These are phyloP conservation scores for Kodamaea plutei DNA, from an alignment of 1,139 yeast genomes.

Conservation along the genomic window DNA sequence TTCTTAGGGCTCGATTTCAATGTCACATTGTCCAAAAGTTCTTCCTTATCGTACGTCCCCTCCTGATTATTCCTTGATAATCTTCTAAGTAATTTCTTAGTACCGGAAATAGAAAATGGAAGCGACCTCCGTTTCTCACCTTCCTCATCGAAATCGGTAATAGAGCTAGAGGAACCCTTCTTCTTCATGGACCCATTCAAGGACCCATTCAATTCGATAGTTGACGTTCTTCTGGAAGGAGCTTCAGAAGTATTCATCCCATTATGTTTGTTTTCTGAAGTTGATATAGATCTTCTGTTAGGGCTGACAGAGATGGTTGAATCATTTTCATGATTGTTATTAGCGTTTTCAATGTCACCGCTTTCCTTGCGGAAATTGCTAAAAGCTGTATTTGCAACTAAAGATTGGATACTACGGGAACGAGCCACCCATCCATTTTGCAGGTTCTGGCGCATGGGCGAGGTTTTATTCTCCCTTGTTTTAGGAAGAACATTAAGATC, in stretches of 20 bases:
- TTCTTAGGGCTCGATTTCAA: not conserved
- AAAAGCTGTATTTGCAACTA: conserved; percentile 41
- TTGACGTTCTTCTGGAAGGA: not conserved
- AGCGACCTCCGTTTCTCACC: conserved; percentile 19
- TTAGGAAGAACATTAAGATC: not conserved
- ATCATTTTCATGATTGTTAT: no score
- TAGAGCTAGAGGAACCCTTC: not conserved
- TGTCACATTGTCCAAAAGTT: not conserved
- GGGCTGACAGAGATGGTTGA: not conserved
- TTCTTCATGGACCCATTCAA: not conserved
- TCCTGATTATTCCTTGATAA: conserved; percentile 20
- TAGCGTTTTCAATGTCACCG: not conserved
- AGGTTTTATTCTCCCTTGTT: no score
- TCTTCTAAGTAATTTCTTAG: conserved; percentile 31
- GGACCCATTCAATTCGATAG: not conserved
- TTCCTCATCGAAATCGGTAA: conserved; percentile 6
- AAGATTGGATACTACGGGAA: conserved; percentile 21
- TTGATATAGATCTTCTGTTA: not conserved
- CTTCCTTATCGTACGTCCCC: not conserved
- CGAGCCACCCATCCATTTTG: conserved; percentile 10
- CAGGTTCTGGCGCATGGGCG: no score
- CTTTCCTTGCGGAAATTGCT: conserved; percentile 30
- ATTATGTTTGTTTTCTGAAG: not conserved
- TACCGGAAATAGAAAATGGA: conserved; percentile 24
- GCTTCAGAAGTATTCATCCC: not conserved